Percentiles rank a stretch among this genome's conserved stretches.
These are phyloP conservation scores for Pilaira anomala DNA, from an alignment of 192 early-diverging fungal genomes.

Conservation along the genomic window DNA sequence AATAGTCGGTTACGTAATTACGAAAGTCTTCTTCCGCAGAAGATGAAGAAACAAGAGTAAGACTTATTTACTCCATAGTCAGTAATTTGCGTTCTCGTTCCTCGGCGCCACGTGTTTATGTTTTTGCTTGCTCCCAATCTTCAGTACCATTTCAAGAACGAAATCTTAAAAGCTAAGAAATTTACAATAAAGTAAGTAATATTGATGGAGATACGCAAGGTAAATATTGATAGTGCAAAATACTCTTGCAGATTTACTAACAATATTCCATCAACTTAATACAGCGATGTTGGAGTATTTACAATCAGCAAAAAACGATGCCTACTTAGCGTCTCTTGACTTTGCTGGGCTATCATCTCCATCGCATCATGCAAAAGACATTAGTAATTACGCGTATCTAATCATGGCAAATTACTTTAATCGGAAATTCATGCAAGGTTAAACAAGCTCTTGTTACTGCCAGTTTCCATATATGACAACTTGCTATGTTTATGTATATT, in stretches of 20 bases:
- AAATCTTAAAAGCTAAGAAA: no score
- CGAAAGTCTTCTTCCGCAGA: conserved; percentile 11
- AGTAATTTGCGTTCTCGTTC: conserved; percentile 9
- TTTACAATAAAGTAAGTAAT: no score
- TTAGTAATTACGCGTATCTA: no score
- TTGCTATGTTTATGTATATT: no score
- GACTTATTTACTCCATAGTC: not conserved
- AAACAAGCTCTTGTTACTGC: no score
- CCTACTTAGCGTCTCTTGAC: no score
- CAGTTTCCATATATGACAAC: no score
- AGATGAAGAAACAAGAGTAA: conserved; percentile 5
- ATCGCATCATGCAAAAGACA: no score
- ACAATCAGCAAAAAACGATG: no score
- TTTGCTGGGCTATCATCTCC: no score
- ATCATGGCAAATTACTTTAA: no score
- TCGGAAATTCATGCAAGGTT: no score
- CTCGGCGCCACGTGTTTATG: not conserved
- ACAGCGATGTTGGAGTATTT: not conserved
- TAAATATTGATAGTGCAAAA: not conserved
- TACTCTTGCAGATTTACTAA: conserved; percentile 1
- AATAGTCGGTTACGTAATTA: not conserved
- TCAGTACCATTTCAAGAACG: not conserved
- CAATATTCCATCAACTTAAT: not conserved
- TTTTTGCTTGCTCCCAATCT: not conserved
- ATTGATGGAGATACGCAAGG: conserved; percentile 1